These are phyloP conservation scores for Eucalyptus marginata DNA, from an alignment of 345 rosid genomes.

Conservation along the genomic window DNA sequence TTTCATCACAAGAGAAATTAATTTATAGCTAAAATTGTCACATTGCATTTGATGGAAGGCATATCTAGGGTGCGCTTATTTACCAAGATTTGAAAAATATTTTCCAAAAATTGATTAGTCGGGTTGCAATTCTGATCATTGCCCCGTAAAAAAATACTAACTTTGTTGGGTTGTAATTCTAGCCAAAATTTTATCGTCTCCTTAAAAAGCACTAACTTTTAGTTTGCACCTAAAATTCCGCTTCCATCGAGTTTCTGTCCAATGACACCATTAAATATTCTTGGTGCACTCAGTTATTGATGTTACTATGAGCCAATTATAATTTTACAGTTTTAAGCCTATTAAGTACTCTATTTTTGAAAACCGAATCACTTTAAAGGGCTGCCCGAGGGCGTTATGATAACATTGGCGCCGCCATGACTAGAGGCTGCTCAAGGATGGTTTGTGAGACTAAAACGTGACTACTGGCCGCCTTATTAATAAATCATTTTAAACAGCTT, in stretches of 20 bases:
- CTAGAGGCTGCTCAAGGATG: not conserved
- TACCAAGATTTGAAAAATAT: too few relatives aligned
- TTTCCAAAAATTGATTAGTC: too few relatives aligned
- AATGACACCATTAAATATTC: not conserved
- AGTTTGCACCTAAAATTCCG: not conserved
- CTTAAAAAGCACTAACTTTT: too few relatives aligned
- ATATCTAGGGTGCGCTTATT: too few relatives aligned
- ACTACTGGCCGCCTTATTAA: not conserved
- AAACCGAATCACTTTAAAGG: not conserved
- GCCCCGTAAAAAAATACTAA: not conserved
- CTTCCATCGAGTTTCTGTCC: not conserved
- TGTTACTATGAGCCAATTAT: not conserved
- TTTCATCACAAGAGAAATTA: accelerated
- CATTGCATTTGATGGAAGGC: too few relatives aligned
- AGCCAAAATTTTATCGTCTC: not conserved
- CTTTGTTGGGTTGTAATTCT: too few relatives aligned
- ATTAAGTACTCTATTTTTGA: not conserved
- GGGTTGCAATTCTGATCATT: accelerated
- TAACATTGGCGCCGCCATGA: not conserved
- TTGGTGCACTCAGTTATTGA: too few relatives aligned
- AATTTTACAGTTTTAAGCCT: too few relatives aligned
- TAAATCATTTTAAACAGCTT: not conserved
- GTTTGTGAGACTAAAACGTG: not conserved
- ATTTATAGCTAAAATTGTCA: too few relatives aligned
- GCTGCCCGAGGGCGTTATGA: not conserved